Base-by-base conservation (phyloP, 352 stramenopile species). In the Blastocystis sp. region DNA sequence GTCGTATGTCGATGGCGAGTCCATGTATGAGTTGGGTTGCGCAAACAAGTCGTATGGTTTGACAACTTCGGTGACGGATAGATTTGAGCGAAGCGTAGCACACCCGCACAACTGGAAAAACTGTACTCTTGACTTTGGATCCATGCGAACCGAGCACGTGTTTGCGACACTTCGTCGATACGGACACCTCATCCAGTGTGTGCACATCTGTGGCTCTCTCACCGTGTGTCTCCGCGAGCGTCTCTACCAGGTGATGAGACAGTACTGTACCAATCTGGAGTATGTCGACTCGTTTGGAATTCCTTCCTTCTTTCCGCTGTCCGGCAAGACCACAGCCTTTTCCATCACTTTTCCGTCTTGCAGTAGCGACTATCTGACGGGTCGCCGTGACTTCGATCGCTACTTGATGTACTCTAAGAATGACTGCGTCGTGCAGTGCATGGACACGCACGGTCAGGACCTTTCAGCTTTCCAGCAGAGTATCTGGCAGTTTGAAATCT, bases 401-500 rank as follows among this genome's bases (percentile, higher is more conserved):
- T 44, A 78, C 34, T 38, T 78, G 21, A 61, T 78, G 21, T 78
- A 59, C 24, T 63, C 44, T 44, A 61, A 42, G 9, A 32, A 61
- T 14, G 67, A 78, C 34, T 32, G 11, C 51, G 24, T 78, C 18
- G 27, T 59, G 3, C 67, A 78, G 36, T 34, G 21, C n/a, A 42
- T 78, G 24, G 42, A 57, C n/a, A 34, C 40, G 11, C 42, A 42
- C 9, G 24, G 24, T 38, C 40, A 78, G n/a, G n/a, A 40, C 24
- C n/a, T 61, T 78, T 48, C 46, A 6, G 67, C 34, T 78, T 78
- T 78, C 51, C 36, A 32, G 40, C 63, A 53, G 46, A 78, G 67
- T 42, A 59, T 78, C 9, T 78, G 67, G 67, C 67, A 78, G 38
- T 78, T 78, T 46, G 67, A 78, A 46, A 57, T 78, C 36, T 16